These are phyloP conservation scores for Rehmannia glutinosa DNA, from an alignment of 257 asterid species.

Conservation along the genomic window DNA sequence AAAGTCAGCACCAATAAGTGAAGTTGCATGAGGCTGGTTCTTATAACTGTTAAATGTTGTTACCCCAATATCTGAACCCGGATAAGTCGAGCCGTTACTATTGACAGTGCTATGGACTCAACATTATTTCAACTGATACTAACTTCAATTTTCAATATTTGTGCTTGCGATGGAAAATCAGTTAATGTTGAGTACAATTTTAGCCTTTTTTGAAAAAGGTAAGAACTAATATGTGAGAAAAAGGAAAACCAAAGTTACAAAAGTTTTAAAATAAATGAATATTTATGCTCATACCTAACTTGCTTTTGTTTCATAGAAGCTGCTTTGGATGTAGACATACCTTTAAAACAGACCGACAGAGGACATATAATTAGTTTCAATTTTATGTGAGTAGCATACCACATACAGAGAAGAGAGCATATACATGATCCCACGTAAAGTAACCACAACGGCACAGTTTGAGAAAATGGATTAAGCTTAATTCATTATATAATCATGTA, in stretches of 20 bases:
- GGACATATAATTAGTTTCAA: background rate
- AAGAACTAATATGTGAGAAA: no score
- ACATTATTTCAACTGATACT: slow-evolving; percentile 19
- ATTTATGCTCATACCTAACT: background rate
- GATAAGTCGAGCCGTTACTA: slow-evolving; percentile 29
- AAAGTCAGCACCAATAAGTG: slow-evolving; percentile 23
- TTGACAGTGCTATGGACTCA: slow-evolving; percentile 25
- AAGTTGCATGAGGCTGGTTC: slow-evolving; percentile 29
- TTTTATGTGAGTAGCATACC: background rate
- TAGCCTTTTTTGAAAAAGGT: slow-evolving; percentile 71
- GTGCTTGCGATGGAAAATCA: slow-evolving; percentile 30
- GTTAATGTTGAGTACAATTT: slow-evolving; percentile 51
- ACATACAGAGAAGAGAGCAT: background rate
- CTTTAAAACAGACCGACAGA: background rate
- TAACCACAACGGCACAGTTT: background rate
- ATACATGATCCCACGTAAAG: background rate
- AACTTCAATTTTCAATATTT: slow-evolving; percentile 29
- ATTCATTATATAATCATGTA: background rate
- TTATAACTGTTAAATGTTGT: slow-evolving; percentile 16
- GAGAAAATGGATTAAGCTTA: background rate
- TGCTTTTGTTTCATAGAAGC: background rate
- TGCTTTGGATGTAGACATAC: background rate
- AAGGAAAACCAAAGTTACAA: no score
- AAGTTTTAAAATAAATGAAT: no score
- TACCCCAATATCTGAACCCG: slow-evolving; percentile 22